Percentiles rank a stretch among this genome's conserved stretches.
Evolutionary conservation across 2,329 filamentous ascomycete genomes (phyloP).

Genomic region (Colletotrichum sp.): DNA sequence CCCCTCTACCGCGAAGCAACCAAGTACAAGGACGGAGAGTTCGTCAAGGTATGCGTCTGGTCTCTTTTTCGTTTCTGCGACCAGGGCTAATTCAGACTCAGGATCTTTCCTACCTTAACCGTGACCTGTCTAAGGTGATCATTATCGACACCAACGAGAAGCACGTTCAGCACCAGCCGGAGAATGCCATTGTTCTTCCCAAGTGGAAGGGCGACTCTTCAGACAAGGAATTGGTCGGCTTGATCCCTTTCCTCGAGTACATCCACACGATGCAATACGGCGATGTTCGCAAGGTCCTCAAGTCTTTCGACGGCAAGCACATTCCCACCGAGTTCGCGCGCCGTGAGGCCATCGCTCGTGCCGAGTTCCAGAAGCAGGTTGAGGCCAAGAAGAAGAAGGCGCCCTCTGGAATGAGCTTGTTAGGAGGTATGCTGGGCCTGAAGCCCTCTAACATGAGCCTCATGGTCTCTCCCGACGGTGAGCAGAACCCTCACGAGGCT

Average conservation of each 20-base stretch:
- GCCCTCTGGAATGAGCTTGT: conserved; percentile 67
- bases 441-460: conserved; percentile 71
- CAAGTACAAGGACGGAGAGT: conserved; percentile 93
- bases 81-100: conserved; percentile 38
- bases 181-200: conserved; percentile 90
- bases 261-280: conserved; percentile 90
- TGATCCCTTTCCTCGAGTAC: conserved; percentile 98
- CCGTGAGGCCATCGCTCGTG: conserved; percentile 83
- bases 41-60: conserved; percentile 77
- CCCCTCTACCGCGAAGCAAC: conserved; percentile 96
- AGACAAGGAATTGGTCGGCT: conserved; percentile 84
- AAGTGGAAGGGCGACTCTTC: conserved; percentile 86
- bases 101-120: conserved; percentile 98
- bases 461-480: conserved; percentile 67
- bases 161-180: conserved; percentile 89
- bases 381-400: conserved; percentile 66
- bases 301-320: conserved; percentile 86
- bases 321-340: conserved; percentile 91
- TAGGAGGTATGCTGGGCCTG: conserved; percentile 78
- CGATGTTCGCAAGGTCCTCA: conserved; percentile 85
- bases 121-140: conserved; percentile 93
- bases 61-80: neutral
- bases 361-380: conserved; percentile 82
- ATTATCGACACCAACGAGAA: conserved; percentile 86
- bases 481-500: conserved; percentile 75